phyloP scores from a whole-genome alignment of 2,329 filamentous ascomycete genomes.

The Penicillium italicum region DNA sequence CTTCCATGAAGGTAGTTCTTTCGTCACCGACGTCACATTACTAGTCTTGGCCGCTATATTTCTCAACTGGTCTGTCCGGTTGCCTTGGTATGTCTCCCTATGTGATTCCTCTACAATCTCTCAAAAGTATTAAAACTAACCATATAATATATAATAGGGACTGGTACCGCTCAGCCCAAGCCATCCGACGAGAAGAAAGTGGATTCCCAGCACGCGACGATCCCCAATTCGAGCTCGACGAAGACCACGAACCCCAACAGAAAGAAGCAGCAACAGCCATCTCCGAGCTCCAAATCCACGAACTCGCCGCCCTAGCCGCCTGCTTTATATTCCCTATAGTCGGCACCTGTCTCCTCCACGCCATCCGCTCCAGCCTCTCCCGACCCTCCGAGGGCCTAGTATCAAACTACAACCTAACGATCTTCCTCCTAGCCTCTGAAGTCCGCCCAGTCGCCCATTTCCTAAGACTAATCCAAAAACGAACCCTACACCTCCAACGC shows the following conservation, averaged over 20 bases:
- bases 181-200: slow-evolving; percentile 53
- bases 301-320: slow-evolving; percentile 67
- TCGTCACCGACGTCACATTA: slow-evolving; percentile 82
- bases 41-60: slow-evolving; percentile 78
- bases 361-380: slow-evolving; percentile 74
- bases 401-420: slow-evolving; percentile 86
- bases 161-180: slow-evolving; percentile 71
- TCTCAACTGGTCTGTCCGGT: slow-evolving; percentile 84
- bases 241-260: slow-evolving; percentile 15
- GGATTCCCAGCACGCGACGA: slow-evolving; percentile 22
- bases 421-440: slow-evolving; percentile 85
- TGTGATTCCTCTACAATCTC: background rate
- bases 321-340: slow-evolving; percentile 76
- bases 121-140: background rate
- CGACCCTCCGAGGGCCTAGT: slow-evolving; percentile 81
- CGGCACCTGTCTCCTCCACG: slow-evolving; percentile 79
- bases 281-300: slow-evolving; percentile 68
- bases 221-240: slow-evolving; percentile 29
- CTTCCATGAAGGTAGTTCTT: slow-evolving; percentile 76
- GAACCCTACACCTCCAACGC: slow-evolving; percentile 77
- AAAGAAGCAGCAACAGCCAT: slow-evolving; percentile 40
- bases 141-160: slow-evolving; percentile 51
- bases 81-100: slow-evolving; percentile 67
- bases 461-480: slow-evolving; percentile 71
- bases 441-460: slow-evolving; percentile 77